phyloP scores from a whole-genome alignment of 1,284 basidiomycete species.

The Trichosporon ovoides region DNA sequence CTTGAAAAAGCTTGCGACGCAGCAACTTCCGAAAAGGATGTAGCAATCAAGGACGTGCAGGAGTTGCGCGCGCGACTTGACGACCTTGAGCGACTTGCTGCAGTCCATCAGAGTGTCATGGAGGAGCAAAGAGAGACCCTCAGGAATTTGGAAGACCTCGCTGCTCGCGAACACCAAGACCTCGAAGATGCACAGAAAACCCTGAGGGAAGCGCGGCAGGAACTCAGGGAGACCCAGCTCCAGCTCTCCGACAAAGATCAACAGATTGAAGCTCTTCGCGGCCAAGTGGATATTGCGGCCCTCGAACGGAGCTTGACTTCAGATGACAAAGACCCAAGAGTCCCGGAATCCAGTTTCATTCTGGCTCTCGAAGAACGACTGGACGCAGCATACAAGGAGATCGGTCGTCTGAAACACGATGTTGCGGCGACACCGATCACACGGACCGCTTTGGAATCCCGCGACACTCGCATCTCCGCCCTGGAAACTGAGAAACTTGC shows the following conservation, averaged over 20 bases:
- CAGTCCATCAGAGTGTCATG: not conserved
- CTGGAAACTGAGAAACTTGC: constrained; percentile 41
- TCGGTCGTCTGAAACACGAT: constrained; percentile 65
- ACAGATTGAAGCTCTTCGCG: not conserved
- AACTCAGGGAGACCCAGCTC: not conserved
- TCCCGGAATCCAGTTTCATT: constrained; percentile 18
- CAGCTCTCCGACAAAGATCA: not conserved
- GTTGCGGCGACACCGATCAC: constrained; percentile 49
- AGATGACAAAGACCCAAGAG: not conserved
- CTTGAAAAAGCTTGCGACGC: too few relatives aligned
- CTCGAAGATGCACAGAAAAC: not conserved
- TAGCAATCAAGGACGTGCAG: not conserved
- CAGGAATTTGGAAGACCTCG: not conserved
- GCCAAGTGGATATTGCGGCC: not conserved
- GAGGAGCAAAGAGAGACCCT: not conserved
- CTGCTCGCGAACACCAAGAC: not conserved
- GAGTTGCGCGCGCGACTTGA: not conserved
- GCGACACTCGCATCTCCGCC: constrained; percentile 37
- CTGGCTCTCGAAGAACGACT: constrained; percentile 64
- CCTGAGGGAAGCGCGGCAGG: not conserved
- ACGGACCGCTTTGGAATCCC: constrained; percentile 32
- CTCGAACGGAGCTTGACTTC: not conserved
- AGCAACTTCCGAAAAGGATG: not conserved
- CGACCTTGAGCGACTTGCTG: not conserved
- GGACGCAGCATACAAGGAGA: constrained; percentile 72